Base-by-base conservation (phyloP, 257 asterid genomes). In the Cinchona pubescens region DNA sequence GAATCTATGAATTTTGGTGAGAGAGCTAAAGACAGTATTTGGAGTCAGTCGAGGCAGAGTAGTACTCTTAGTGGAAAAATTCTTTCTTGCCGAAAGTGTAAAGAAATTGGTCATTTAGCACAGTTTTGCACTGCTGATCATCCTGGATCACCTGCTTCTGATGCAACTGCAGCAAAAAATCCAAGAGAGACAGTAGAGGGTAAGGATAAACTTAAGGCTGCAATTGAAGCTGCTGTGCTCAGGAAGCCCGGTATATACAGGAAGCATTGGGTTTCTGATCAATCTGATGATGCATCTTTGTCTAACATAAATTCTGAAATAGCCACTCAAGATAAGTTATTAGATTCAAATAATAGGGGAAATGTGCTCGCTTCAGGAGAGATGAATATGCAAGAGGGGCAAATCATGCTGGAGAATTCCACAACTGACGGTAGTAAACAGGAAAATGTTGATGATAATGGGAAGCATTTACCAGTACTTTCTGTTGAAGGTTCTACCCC, bases 221-320 rank as follows among this genome's bases (percentile, higher is more conserved):
- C 97, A 82, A 83, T 93, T 76, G 92, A 91, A 85, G 97, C 97
- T 76, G 96, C 97, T 56, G 88, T 85, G 85, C 88, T 89, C 72
- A 90, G 79, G 84, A 94, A 90, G 82, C 97, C 97, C 12, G 94
- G 90, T 75, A 82, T 88, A 71, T 87, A 76, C 82, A 75, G 90
- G 72, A 94, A 82, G 83, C 81, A 80, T 76, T 87, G 85, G 84
- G 85, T 86, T 78, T 16, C 64, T 46, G 86, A 83, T 72, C 94
- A 86, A 68, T 76, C 85, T 48, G 89, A 88, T 55, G 95, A 84
- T 75, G 67, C 83, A 63, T 79, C 89, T 16, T 58, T 69, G 67
- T 76, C 85, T 45, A 84, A 69, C 65, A 68, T 78, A 78, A 85
- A 83, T 64, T 42, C 76, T 78, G 92, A 85, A 51, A 55, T 82